These are phyloP conservation scores for Drechslerella dactyloides DNA, from an alignment of 2,329 filamentous ascomycete genomes.

Conservation along the genomic window DNA sequence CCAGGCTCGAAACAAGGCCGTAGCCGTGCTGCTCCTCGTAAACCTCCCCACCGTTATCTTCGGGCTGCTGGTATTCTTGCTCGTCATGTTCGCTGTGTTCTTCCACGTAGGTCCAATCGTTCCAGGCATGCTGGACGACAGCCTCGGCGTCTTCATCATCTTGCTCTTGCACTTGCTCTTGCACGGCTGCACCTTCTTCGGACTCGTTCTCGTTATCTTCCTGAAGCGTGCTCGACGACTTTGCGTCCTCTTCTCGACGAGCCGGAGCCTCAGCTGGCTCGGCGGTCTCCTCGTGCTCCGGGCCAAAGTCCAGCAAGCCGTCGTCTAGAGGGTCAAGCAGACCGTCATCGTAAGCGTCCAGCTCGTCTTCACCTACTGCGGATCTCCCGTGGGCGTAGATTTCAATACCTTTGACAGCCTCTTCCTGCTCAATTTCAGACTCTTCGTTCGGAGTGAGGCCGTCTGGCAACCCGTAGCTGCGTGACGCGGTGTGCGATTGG, in stretches of 20 bases:
- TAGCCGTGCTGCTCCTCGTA: conserved; percentile 8
- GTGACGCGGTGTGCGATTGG: conserved; percentile 12
- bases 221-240: conserved; percentile 43
- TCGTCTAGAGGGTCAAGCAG: conserved; percentile 37
- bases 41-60: conserved; percentile 3
- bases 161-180: too few species aligned
- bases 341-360: conserved; percentile 34
- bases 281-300: conserved; percentile 8
- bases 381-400: conserved; percentile 9
- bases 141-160: conserved; percentile 7
- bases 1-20: background rate
- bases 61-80: conserved; percentile 10
- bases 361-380: background rate
- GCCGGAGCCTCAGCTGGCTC: background rate
- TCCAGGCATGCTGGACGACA: conserved; percentile 24
- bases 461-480: conserved; percentile 38
- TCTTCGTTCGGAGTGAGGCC: conserved; percentile 31
- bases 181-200: background rate
- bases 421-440: conserved; percentile 8
- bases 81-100: conserved; percentile 16
- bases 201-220: conserved; percentile 14
- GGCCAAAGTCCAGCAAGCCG: conserved; percentile 34
- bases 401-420: conserved; percentile 31
- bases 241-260: conserved; percentile 28
- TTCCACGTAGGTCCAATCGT: conserved; percentile 35